Evolutionary conservation across 306 rosid species (phyloP).

Genomic region (Rosa persica): DNA sequence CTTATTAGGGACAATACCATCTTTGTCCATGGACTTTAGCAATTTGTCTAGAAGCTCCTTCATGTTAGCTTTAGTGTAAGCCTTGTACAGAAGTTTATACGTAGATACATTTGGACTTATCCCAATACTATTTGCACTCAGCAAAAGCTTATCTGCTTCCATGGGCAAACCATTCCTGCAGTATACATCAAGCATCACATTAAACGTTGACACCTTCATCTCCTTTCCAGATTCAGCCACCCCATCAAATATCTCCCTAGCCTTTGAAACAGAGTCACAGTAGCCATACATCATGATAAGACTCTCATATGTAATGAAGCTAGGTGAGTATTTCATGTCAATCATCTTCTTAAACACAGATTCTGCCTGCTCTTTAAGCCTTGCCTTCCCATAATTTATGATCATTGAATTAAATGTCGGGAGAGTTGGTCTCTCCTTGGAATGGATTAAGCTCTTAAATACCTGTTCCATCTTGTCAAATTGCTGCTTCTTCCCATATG

Average conservation of each 20-base stretch:
- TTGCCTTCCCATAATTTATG: conserved; percentile 86
- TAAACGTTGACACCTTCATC: conserved; percentile 70
- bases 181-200: conserved; percentile 92
- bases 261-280: conserved; percentile 74
- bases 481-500: conserved; percentile 89
- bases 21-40: conserved; percentile 72
- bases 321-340: conserved; percentile 69
- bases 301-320: conserved; percentile 78
- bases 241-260: conserved; percentile 67
- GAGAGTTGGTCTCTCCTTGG: conserved; percentile 76
- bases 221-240: conserved; percentile 55
- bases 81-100: conserved; percentile 86
- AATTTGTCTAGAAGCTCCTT: conserved; percentile 73
- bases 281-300: conserved; percentile 74
- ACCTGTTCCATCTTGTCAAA: conserved; percentile 97
- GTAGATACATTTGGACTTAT: conserved; percentile 62
- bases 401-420: conserved; percentile 96
- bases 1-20: conserved; percentile 87
- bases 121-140: conserved; percentile 44
- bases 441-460: conserved; percentile 68
- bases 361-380: conserved; percentile 73
- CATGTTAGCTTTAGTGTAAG: conserved; percentile 74
- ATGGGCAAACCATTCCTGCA: conserved; percentile 78
- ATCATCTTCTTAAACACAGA: conserved; percentile 52
- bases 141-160: conserved; percentile 75